Evolutionary conservation across 192 early-diverging fungal genomes (phyloP).

Genomic region (Coemansia sp.): DNA sequence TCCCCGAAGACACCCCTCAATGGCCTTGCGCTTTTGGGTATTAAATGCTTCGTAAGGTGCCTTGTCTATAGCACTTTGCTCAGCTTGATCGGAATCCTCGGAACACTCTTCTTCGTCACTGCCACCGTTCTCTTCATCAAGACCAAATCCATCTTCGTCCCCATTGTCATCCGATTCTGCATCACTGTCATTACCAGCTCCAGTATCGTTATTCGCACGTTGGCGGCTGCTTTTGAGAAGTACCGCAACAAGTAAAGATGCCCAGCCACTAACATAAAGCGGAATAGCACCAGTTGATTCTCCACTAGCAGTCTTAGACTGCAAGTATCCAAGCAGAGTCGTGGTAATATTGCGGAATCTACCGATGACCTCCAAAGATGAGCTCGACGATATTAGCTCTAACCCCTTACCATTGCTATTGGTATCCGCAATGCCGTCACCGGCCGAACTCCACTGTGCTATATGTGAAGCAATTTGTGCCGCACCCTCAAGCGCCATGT

Average conservation of each 20-base stretch:
- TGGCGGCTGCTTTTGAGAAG: constrained; percentile 26
- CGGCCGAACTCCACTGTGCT: constrained; percentile 10
- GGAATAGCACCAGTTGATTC: constrained; percentile 40
- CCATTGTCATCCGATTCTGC: constrained; percentile 1
- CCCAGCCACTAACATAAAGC: constrained; percentile 41
- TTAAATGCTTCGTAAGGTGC: neutral
- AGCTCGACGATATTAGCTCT: constrained; percentile 11
- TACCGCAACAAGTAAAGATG: constrained; percentile 31
- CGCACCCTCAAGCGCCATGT: constrained; percentile 64
- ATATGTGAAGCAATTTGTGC: constrained; percentile 65
- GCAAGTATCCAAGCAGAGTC: constrained; percentile 32
- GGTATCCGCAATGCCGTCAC: neutral
- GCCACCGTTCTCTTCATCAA: constrained; percentile 4
- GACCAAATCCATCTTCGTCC: neutral
- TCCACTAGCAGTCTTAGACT: constrained; percentile 24
- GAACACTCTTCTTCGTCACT: constrained; percentile 5
- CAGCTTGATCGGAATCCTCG: neutral
- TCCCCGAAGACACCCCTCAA: constrained; percentile 33
- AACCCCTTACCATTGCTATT: neutral
- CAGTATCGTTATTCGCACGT: neutral
- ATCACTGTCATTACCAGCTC: neutral
- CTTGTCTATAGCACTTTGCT: neutral
- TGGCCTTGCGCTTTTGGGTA: constrained; percentile 29
- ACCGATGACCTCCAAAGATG: constrained; percentile 27
- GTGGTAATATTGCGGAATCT: constrained; percentile 19